These are phyloP conservation scores for Ceratocystis colombiana DNA, from an alignment of 2,329 filamentous ascomycete species.

Conservation along the genomic window DNA sequence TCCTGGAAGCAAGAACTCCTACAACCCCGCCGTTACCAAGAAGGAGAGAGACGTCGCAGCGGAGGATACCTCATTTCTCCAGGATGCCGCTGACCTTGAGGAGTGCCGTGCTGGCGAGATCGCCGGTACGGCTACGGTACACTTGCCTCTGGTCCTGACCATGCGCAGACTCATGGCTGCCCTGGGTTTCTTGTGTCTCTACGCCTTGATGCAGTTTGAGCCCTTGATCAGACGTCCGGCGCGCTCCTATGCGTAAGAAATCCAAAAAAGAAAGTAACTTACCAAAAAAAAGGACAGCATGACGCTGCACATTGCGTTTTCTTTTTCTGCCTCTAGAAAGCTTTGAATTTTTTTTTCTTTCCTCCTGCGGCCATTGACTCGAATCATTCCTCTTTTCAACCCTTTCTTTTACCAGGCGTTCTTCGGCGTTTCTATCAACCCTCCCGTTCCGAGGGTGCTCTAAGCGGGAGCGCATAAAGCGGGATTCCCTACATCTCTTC, in stretches of 20 bases:
- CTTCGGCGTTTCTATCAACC: slow-evolving; percentile 4
- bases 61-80: slow-evolving; percentile 21
- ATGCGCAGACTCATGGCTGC: slow-evolving; percentile 24
- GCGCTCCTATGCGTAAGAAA: slow-evolving; percentile 23
- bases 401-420: not conserved
- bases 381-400: not conserved
- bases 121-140: not conserved
- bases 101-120: slow-evolving; percentile 19
- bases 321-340: slow-evolving; percentile 9
- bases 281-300: not conserved
- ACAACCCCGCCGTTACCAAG: slow-evolving; percentile 8
- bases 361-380: not conserved
- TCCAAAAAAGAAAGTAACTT: not conserved
- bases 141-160: slow-evolving; percentile 21
- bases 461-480: not conserved
- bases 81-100: slow-evolving; percentile 23
- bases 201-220: slow-evolving; percentile 26
- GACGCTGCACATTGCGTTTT: slow-evolving; percentile 1
- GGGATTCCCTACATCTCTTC: slow-evolving; percentile 16
- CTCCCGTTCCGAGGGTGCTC: not conserved
- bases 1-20: not conserved
- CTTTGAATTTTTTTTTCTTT: slow-evolving; percentile 11
- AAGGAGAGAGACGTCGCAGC: slow-evolving; percentile 10
- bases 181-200: slow-evolving; percentile 23
- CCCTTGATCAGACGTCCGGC: slow-evolving; percentile 25